These are phyloP conservation scores for Rubus parviflorus DNA, from an alignment of 306 rosid species.

Conservation along the genomic window DNA sequence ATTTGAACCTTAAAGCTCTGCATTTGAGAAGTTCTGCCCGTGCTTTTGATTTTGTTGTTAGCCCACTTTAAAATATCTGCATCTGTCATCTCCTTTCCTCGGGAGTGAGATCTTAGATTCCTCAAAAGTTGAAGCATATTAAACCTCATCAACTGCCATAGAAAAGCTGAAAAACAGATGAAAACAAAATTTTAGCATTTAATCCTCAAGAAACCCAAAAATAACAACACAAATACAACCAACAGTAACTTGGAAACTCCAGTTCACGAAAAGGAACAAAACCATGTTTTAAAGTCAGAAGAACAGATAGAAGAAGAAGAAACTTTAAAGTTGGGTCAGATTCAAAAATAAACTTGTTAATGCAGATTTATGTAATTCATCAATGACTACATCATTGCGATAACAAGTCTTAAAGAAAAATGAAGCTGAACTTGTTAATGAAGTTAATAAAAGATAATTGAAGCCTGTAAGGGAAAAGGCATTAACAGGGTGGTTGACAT, in stretches of 20 bases:
- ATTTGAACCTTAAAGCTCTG: constrained; percentile 77
- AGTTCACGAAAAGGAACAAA: neutral
- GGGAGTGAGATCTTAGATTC: constrained; percentile 83
- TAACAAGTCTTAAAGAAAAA: neutral
- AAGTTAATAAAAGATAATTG: neutral
- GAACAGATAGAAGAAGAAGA: neutral
- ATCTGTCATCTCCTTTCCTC: constrained; percentile 84
- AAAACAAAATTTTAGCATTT: constrained; percentile 19
- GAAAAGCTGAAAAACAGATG: constrained; percentile 65
- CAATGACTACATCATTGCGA: neutral
- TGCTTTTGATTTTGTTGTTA: constrained; percentile 75
- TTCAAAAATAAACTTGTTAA: neutral
- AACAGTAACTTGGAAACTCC: neutral
- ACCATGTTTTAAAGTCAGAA: too few species aligned
- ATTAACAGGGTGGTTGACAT: neutral
- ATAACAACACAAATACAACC: neutral
- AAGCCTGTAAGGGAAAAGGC: neutral
- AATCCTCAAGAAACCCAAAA: neutral
- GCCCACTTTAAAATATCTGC: constrained; percentile 87
- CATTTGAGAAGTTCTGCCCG: constrained; percentile 69
- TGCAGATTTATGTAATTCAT: neutral
- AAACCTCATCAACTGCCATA: constrained; percentile 96
- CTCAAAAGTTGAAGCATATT: constrained; percentile 85
- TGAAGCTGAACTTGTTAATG: neutral
- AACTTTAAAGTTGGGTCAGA: neutral